Percentiles rank a stretch among this genome's conserved stretches.
Conservation (phyloP, 2,329 filamentous ascomycete species). For the Xylaria sp. region DNA sequence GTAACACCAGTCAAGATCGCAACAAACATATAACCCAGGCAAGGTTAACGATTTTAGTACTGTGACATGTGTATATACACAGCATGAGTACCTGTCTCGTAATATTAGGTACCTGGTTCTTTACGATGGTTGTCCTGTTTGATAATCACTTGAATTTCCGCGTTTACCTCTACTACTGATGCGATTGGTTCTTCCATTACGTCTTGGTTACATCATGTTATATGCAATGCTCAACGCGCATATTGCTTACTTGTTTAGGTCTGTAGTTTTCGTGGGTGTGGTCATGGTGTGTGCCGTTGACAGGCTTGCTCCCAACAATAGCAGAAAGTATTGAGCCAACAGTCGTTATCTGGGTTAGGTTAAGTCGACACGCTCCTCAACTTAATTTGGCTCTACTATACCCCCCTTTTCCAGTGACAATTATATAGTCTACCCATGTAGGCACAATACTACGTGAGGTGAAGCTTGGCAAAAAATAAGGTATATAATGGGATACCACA, state of each 20-base stretch:
- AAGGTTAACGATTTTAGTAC: background rate
- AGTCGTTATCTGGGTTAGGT: conserved; percentile 12
- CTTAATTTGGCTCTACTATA: background rate
- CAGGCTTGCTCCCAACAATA: background rate
- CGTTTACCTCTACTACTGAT: background rate
- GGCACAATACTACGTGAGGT: background rate
- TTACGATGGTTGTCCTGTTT: background rate
- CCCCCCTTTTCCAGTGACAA: background rate
- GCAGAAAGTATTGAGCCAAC: background rate
- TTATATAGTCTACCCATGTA: background rate
- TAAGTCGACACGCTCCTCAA: background rate
- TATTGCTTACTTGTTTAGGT: background rate
- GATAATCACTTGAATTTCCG: background rate
- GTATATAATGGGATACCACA: no score
- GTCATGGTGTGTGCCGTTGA: background rate
- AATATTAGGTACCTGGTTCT: background rate
- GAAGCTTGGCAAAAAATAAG: background rate
- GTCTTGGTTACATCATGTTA: background rate
- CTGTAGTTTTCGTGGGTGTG: background rate
- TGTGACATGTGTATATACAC: background rate
- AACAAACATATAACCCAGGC: background rate
- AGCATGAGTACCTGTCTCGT: background rate
- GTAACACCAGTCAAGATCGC: no score
- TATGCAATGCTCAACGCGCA: background rate
- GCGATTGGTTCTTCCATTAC: background rate